phyloP scores from a whole-genome alignment of 164 flowering plant genomes.

The Umbilicus rupestris region DNA sequence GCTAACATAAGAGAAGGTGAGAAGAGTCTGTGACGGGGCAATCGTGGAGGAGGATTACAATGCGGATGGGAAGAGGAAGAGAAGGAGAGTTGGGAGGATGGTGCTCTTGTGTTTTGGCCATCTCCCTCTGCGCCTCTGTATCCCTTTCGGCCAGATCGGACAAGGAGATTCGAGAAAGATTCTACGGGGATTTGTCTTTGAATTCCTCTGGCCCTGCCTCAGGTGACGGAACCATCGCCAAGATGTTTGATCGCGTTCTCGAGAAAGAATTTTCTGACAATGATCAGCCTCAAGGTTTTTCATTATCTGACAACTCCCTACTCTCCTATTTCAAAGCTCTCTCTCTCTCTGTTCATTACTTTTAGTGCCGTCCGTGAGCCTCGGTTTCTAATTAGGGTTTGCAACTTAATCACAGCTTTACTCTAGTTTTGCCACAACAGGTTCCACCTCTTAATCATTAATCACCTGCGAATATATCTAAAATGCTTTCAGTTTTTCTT shows the following conservation, averaged over 20 bases:
- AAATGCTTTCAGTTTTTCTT: too few species aligned
- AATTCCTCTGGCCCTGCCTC: constrained; percentile 46
- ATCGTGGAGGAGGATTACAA: too few species aligned
- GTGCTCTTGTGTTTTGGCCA: too few species aligned
- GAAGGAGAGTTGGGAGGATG: too few species aligned
- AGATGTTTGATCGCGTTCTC: constrained; percentile 83
- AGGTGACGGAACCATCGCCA: constrained; percentile 63
- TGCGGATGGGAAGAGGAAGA: too few species aligned
- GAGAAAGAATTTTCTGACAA: constrained; percentile 90
- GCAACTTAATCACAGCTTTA: too few species aligned
- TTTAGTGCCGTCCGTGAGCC: neutral
- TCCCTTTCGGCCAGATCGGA: constrained; percentile 48
- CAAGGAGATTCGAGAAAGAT: constrained; percentile 62
- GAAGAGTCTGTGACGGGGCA: too few species aligned
- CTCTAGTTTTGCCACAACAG: too few species aligned
- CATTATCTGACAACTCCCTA: constrained; percentile 8
- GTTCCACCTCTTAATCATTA: too few species aligned
- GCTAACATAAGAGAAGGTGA: too few species aligned
- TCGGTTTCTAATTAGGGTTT: too few species aligned
- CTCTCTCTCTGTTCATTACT: neutral
- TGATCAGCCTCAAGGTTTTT: constrained; percentile 74
- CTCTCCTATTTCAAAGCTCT: neutral
- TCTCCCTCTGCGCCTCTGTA: neutral
- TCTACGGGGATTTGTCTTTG: constrained; percentile 54
- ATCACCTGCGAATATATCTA: too few species aligned